Base-by-base conservation (phyloP, 352 stramenopile species). In the Phytophthora pseudosyringae region DNA sequence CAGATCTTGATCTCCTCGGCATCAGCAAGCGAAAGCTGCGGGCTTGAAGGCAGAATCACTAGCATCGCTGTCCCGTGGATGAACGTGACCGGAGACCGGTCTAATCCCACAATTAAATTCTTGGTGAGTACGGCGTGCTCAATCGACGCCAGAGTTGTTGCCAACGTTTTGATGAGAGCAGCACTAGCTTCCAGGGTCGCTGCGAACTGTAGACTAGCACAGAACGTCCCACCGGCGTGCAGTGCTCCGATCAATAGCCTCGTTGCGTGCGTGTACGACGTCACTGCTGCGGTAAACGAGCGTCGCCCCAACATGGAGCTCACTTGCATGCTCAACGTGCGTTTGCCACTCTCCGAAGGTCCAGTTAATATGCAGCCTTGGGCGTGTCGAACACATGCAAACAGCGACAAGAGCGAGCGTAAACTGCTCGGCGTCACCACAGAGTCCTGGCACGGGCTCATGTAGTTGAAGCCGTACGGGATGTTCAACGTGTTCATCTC, bases 401-500 rank as follows among this genome's bases (percentile, higher is more conserved):
- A 88, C 0, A 92, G 35, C 5, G 81, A 64, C 36, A 89, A 86
- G 0, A 91, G 59, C 18, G 71, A 82, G 4, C 83, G 77, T 26
- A 86, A 57, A 44, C 73, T 86, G 11, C 66, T 54, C 11, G 81
- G 83, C 0, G 73, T 81, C 16, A 90, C 58, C 16, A 89, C 67
- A 1, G 53, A 35, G 9, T 84, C 65, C 0, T 33, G 16, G 12
- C 52, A 47, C 1, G 71, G 67, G n/a, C 73, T 75, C 16, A 71
- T 25, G 41, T 88, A 94, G 36, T 83, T 83, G 52, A 89, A 94
- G 1, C 83, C 81, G 53, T 94, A 94, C 16, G 76, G 69, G 16
- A 90, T 65, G 9, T 60, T 69, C 12, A 86, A 26, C 3, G 74
- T 75, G 21, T 75, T 76, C 26, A 89, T 70, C 54, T 89, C 72